Evolutionary conservation across 2,329 filamentous ascomycete species (phyloP).

Genomic region (Akanthomyces muscarius): DNA sequence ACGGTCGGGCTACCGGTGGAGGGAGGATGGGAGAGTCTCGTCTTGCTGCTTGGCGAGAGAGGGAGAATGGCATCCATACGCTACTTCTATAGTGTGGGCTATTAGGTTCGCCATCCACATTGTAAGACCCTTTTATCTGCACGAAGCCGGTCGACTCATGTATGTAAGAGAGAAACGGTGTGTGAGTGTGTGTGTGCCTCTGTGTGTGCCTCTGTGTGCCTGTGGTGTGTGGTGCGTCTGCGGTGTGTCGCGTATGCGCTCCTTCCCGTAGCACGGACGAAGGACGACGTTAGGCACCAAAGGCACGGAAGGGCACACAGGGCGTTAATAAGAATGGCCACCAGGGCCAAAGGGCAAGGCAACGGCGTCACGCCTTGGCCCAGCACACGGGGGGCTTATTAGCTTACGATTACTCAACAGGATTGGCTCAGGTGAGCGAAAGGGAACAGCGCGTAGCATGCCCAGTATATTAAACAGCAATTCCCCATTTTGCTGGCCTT

Average conservation of each 20-base stretch:
- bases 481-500: neutral
- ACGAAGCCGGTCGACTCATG: constrained; percentile 3
- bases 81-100: constrained; percentile 5
- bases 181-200: neutral
- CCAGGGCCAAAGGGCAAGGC: neutral
- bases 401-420: constrained; percentile 9
- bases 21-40: neutral
- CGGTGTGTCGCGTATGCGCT: neutral
- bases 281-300: constrained; percentile 5
- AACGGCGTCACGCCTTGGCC: neutral
- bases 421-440: constrained; percentile 3
- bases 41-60: constrained; percentile 3
- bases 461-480: neutral
- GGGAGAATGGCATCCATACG: neutral
- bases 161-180: neutral
- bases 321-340: neutral
- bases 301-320: neutral
- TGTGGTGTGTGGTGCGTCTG: neutral
- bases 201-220: neutral
- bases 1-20: neutral
- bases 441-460: neutral
- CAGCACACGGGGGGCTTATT: too few species aligned
- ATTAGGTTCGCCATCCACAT: constrained; percentile 6
- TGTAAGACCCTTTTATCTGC: constrained; percentile 11
- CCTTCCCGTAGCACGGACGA: neutral